These are phyloP conservation scores for Monosporozyma yasuniensis DNA, from an alignment of 805 yeast genomes.

Conservation along the genomic window DNA sequence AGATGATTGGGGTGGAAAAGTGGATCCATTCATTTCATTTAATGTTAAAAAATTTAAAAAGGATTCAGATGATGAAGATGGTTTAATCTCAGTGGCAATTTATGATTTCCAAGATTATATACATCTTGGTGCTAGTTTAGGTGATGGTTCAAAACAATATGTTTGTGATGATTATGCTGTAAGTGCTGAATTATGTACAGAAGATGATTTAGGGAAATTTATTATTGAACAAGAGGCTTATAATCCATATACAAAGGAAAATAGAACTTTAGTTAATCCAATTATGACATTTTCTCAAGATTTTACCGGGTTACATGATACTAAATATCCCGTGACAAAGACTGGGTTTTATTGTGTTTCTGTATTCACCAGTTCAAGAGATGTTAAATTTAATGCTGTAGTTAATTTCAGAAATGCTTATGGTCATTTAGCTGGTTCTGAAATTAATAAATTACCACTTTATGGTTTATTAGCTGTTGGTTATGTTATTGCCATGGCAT, in stretches of 20 bases:
- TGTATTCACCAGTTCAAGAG: constrained; percentile 41
- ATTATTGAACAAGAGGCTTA: constrained; percentile 40
- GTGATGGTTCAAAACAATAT: constrained; percentile 43
- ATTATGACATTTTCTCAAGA: constrained; percentile 50
- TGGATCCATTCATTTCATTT: constrained; percentile 51
- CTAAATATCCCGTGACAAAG: constrained; percentile 53
- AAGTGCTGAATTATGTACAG: constrained; percentile 44
- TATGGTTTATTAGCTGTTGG: constrained; percentile 79
- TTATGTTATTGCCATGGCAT: constrained; percentile 72
- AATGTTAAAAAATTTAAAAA: constrained; percentile 32
- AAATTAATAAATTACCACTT: constrained; percentile 82
- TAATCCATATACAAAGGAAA: constrained; percentile 40
- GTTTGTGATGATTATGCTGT: constrained; percentile 70
- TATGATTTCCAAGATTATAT: constrained; percentile 78
- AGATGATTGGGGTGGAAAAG: constrained; percentile 77
- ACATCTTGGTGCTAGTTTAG: constrained; percentile 48
- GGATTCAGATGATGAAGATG: constrained; percentile 28
- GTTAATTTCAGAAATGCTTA: constrained; percentile 85
- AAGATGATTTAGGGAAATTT: constrained; percentile 50
- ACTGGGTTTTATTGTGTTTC: constrained; percentile 94
- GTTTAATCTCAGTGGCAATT: constrained; percentile 55
- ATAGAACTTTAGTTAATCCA: constrained; percentile 44
- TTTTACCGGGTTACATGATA: constrained; percentile 49
- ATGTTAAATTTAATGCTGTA: constrained; percentile 47
- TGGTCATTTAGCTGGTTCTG: constrained; percentile 83